Evolutionary conservation across 2,329 filamentous ascomycete species (phyloP).

Genomic region (Alternaria postmessia): DNA sequence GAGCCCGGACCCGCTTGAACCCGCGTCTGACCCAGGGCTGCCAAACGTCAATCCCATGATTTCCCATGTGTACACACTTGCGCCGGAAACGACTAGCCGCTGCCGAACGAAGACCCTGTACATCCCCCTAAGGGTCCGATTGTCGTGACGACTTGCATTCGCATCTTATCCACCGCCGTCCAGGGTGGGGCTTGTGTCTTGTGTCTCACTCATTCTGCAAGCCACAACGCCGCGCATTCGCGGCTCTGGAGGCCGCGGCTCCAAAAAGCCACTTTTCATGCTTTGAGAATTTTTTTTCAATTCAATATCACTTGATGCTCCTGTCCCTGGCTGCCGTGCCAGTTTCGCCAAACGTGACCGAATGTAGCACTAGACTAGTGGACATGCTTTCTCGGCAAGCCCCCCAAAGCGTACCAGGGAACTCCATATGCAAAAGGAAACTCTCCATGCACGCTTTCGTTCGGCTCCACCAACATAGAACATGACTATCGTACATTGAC

Average conservation of each 20-base stretch:
- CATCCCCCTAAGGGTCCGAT: constrained; percentile 18
- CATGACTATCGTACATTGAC: constrained; percentile 17
- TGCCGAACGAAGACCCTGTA: constrained; percentile 17
- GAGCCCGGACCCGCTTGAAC: constrained; percentile 4
- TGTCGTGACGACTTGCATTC: constrained; percentile 22
- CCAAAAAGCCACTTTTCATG: background rate
- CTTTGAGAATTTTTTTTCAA: constrained; percentile 1
- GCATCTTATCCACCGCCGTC: background rate
- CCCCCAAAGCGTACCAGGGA: constrained; percentile 21
- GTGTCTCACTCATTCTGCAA: background rate
- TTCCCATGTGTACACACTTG: constrained; percentile 17
- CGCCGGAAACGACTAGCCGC: constrained; percentile 8
- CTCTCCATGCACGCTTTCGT: constrained; percentile 20
- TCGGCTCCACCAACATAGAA: constrained; percentile 14
- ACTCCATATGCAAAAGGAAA: constrained; percentile 35
- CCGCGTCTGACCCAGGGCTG: background rate
- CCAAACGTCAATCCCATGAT: constrained; percentile 24
- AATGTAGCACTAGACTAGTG: constrained; percentile 12
- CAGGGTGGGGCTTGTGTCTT: background rate
- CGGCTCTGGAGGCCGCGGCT: background rate
- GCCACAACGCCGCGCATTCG: constrained; percentile 4
- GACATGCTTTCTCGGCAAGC: constrained; percentile 13
- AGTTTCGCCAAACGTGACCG: constrained; percentile 20
- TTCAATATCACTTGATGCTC: background rate
- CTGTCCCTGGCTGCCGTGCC: constrained; percentile 12